A percentile compares a stretch with the other conserved stretches of the same genome.
Evolutionary conservation across 2,329 filamentous ascomycete species (phyloP).

Genomic region (Thielaviopsis musarum): DNA sequence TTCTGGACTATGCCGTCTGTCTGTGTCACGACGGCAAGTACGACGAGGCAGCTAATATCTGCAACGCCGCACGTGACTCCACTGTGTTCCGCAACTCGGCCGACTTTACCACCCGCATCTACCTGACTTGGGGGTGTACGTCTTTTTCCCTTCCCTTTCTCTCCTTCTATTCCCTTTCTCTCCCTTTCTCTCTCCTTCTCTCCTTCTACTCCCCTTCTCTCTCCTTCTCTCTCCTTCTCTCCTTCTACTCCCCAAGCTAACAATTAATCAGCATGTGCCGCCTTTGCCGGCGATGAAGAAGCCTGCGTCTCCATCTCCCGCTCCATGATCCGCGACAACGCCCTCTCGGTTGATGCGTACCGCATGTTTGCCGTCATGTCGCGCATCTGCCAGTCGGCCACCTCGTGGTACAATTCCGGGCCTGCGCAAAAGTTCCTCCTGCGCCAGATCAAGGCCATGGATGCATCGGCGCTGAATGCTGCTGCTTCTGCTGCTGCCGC

Average conservation of each 20-base stretch:
- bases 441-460: slow-evolving; percentile 79
- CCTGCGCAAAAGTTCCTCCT: slow-evolving; percentile 82
- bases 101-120: slow-evolving; percentile 52
- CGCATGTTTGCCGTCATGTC: slow-evolving; percentile 69
- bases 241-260: too few relatives aligned
- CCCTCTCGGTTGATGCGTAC: slow-evolving; percentile 66
- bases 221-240: too few relatives aligned
- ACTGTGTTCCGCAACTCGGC: slow-evolving; percentile 64
- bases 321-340: slow-evolving; percentile 70
- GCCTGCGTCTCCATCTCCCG: slow-evolving; percentile 56
- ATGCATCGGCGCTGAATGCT: slow-evolving; percentile 34
- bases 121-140: slow-evolving; percentile 60
- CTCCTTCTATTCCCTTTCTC: too few relatives aligned
- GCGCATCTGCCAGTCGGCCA: slow-evolving; percentile 54
- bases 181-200: too few relatives aligned
- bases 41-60: slow-evolving; percentile 61
- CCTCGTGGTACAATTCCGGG: slow-evolving; percentile 61
- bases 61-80: slow-evolving; percentile 62
- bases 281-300: slow-evolving; percentile 66
- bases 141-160: slow-evolving; percentile 1
- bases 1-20: slow-evolving; percentile 70
- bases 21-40: slow-evolving; percentile 51
- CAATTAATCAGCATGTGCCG: slow-evolving; percentile 48
- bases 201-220: too few relatives aligned
- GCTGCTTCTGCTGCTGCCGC: too few relatives aligned